Evolutionary conservation across 352 stramenopile genomes (phyloP).

Genomic region (Phytopythium litorale): DNA sequence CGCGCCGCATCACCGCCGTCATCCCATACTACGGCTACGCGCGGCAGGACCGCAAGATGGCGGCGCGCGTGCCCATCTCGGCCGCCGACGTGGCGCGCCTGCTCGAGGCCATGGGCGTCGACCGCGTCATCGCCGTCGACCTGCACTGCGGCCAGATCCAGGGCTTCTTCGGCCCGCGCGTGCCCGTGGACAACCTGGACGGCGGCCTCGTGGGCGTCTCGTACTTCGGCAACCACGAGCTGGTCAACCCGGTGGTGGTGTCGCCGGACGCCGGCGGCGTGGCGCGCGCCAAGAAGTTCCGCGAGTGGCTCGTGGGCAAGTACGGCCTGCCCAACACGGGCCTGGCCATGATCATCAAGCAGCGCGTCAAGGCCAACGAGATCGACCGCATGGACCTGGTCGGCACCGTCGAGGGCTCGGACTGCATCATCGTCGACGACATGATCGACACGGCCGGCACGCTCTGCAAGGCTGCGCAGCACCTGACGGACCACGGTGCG

Average conservation of each 20-base stretch:
- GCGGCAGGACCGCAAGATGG: slow-evolving; percentile 90
- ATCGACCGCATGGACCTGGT: slow-evolving; percentile 99
- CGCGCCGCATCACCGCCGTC: slow-evolving; percentile 98
- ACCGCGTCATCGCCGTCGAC: slow-evolving; percentile 86
- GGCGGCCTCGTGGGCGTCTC: slow-evolving; percentile 93
- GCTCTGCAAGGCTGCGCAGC: slow-evolving; percentile 97
- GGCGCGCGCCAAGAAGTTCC: slow-evolving; percentile 99
- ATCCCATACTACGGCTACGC: slow-evolving; percentile 96
- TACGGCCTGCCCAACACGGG: slow-evolving; percentile 96
- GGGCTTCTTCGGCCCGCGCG: slow-evolving; percentile 98
- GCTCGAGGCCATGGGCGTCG: slow-evolving; percentile 85
- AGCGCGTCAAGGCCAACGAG: slow-evolving; percentile 96
- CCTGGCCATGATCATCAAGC: slow-evolving; percentile 99
- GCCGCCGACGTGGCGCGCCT: slow-evolving; percentile 83
- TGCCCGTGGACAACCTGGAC: slow-evolving; percentile 99
- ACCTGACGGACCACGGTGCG: slow-evolving; percentile 94
- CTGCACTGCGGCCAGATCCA: slow-evolving; percentile 90
- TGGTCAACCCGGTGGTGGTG: slow-evolving; percentile 99
- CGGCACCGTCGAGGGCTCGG: slow-evolving; percentile 97
- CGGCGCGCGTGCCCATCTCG: slow-evolving; percentile 97
- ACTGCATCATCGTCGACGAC: slow-evolving; percentile 99
- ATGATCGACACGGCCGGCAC: slow-evolving; percentile 99
- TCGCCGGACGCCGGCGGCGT: slow-evolving; percentile 99
- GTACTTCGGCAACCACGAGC: slow-evolving; percentile 95
- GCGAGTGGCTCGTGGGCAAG: slow-evolving; percentile 97